Conservation (phyloP, 1,284 basidiomycete species). For the Naganishia sp. region DNA sequence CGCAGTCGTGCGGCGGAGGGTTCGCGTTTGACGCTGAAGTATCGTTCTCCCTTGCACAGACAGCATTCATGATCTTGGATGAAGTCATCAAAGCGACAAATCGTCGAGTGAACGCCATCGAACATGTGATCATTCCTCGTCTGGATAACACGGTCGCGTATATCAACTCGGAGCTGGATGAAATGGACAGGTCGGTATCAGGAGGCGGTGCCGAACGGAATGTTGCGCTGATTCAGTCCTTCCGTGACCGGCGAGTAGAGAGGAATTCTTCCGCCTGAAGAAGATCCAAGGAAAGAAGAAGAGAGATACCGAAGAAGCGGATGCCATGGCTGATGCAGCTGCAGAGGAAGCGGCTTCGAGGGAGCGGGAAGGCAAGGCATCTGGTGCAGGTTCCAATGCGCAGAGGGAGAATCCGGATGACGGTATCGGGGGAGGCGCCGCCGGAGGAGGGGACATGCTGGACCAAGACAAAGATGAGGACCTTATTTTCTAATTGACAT, state of each 20-base stretch:
- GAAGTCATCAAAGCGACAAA: conserved; percentile 99
- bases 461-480: conserved; percentile 79
- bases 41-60: conserved; percentile 58
- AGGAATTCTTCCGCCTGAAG: conserved; percentile 95
- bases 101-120: conserved; percentile 96
- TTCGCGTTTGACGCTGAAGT: not conserved
- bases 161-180: conserved; percentile 92
- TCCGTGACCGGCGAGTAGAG: conserved; percentile 49
- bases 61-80: conserved; percentile 97
- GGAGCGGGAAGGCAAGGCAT: conserved; percentile 37
- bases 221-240: not conserved
- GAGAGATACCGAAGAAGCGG: conserved; percentile 65
- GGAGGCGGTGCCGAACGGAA: not conserved
- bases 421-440: conserved; percentile 50
- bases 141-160: conserved; percentile 98
- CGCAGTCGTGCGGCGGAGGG: not conserved
- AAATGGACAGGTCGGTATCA: conserved; percentile 74
- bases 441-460: conserved; percentile 63
- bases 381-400: conserved; percentile 41
- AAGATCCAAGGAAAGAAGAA: conserved; percentile 99
- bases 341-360: conserved; percentile 34
- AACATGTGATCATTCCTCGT: conserved; percentile 93
- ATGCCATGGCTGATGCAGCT: conserved; percentile 45
- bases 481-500: conserved; percentile 71
- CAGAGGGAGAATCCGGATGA: conserved; percentile 51